Evolutionary conservation across 768 basidiomycete genomes (phyloP).

Genomic region (Pleurotus pulmonarius): DNA sequence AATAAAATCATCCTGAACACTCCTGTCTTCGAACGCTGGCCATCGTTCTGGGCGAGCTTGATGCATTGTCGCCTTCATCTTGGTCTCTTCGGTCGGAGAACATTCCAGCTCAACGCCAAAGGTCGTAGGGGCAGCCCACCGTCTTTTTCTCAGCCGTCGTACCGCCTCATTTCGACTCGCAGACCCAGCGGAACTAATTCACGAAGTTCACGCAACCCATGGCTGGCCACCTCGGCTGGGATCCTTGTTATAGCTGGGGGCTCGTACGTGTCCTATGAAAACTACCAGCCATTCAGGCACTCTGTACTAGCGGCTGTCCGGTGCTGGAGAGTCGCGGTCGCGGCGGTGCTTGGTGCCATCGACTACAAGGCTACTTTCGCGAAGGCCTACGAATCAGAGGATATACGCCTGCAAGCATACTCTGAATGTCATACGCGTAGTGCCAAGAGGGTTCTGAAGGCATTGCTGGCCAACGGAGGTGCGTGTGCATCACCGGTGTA

Average conservation of each 20-base stretch:
- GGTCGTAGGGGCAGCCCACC: background rate
- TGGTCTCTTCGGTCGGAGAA: background rate
- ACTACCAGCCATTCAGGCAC: slow-evolving; percentile 73
- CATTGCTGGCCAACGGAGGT: slow-evolving; percentile 90
- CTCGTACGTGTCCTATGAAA: slow-evolving; percentile 55
- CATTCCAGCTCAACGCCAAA: background rate
- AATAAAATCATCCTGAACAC: background rate
- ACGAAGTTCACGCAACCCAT: slow-evolving; percentile 16
- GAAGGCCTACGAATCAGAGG: slow-evolving; percentile 44
- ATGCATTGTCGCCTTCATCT: slow-evolving; percentile 3
- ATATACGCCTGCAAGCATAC: slow-evolving; percentile 49
- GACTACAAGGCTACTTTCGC: slow-evolving; percentile 73
- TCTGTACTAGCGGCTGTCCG: slow-evolving; percentile 67
- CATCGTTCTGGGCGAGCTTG: background rate
- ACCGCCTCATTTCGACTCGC: background rate
- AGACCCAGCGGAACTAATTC: background rate
- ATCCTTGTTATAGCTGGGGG: slow-evolving; percentile 31
- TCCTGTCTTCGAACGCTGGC: background rate
- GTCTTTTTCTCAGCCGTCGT: slow-evolving; percentile 2
- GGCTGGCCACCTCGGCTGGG: slow-evolving; percentile 35
- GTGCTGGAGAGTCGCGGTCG: slow-evolving; percentile 75
- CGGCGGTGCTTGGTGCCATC: slow-evolving; percentile 58
- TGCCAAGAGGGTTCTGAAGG: slow-evolving; percentile 72
- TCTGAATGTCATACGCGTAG: slow-evolving; percentile 84
- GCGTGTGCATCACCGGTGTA: slow-evolving; percentile 15